Conservation (phyloP, 805 yeast genomes). For the Saccharomycopsis sp. region DNA sequence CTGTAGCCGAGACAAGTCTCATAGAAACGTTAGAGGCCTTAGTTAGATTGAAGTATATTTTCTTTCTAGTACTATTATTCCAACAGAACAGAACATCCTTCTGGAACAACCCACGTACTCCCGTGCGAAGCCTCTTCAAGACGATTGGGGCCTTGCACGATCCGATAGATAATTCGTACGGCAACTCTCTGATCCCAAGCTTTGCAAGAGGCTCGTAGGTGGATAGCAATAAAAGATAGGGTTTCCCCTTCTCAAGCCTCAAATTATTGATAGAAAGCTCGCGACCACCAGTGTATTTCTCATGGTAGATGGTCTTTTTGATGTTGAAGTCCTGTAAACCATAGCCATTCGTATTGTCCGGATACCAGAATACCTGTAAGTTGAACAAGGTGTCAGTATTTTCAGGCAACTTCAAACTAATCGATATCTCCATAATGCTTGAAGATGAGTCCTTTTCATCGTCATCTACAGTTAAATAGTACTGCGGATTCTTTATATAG, state of each 20-base stretch:
- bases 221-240: slow-evolving; percentile 42
- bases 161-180: slow-evolving; percentile 2
- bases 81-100: slow-evolving; percentile 30
- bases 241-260: slow-evolving; percentile 28
- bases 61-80: slow-evolving; percentile 35
- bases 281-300: slow-evolving; percentile 30
- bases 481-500: slow-evolving; percentile 53
- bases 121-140: slow-evolving; percentile 24
- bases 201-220: slow-evolving; percentile 32
- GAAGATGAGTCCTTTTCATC: slow-evolving; percentile 20
- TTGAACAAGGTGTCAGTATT: slow-evolving; percentile 30
- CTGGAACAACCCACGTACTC: slow-evolving; percentile 30
- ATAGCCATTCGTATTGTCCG: slow-evolving; percentile 24
- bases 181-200: slow-evolving; percentile 5
- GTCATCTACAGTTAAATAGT: slow-evolving; percentile 29
- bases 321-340: slow-evolving; percentile 27
- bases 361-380: slow-evolving; percentile 39
- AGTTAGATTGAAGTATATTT: slow-evolving; percentile 27
- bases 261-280: slow-evolving; percentile 24
- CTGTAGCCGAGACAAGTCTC: slow-evolving; percentile 21
- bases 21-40: slow-evolving; percentile 23
- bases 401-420: slow-evolving; percentile 25
- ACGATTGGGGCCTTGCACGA: slow-evolving; percentile 20
- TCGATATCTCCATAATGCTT: slow-evolving; percentile 5
- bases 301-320: slow-evolving; percentile 30